Evolutionary conservation across 768 basidiomycete genomes (phyloP).

Genomic region (Amanita inopinata): DNA sequence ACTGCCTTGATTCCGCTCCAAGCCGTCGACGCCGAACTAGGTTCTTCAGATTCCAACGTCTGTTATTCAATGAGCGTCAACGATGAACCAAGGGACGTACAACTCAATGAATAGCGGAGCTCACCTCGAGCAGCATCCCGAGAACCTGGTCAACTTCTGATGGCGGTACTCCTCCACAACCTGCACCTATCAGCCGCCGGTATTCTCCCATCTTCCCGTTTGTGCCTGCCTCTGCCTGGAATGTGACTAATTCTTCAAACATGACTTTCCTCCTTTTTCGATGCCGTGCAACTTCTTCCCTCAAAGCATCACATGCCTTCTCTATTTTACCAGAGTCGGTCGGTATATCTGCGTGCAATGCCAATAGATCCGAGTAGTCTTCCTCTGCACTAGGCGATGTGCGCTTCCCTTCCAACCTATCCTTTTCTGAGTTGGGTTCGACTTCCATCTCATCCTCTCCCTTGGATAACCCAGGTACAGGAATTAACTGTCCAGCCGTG

Average conservation of each 20-base stretch:
- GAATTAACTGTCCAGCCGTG: constrained; percentile 44
- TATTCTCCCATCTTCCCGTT: constrained; percentile 86
- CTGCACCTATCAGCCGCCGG: constrained; percentile 78
- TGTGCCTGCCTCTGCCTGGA: constrained; percentile 87
- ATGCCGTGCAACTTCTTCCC: constrained; percentile 56
- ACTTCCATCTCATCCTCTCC: constrained; percentile 35
- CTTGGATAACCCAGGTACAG: constrained; percentile 34
- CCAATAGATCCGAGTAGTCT: constrained; percentile 56
- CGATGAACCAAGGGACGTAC: neutral
- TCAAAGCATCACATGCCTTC: constrained; percentile 46
- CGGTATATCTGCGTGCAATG: constrained; percentile 48
- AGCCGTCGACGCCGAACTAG: constrained; percentile 46
- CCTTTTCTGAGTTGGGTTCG: constrained; percentile 27
- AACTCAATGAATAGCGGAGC: constrained; percentile 13
- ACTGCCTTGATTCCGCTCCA: constrained; percentile 33
- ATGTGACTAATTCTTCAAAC: constrained; percentile 68
- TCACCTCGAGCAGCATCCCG: constrained; percentile 75
- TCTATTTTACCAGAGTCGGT: constrained; percentile 44
- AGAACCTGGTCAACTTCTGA: constrained; percentile 86
- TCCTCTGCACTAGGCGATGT: constrained; percentile 23
- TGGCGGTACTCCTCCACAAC: constrained; percentile 78
- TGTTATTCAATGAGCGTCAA: constrained; percentile 17
- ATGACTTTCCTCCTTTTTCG: constrained; percentile 58
- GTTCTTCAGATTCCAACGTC: constrained; percentile 79
- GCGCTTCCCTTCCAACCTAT: constrained; percentile 20